These are phyloP conservation scores for Corynespora cassiicola DNA, from an alignment of 2,329 filamentous ascomycete species.

Conservation along the genomic window DNA sequence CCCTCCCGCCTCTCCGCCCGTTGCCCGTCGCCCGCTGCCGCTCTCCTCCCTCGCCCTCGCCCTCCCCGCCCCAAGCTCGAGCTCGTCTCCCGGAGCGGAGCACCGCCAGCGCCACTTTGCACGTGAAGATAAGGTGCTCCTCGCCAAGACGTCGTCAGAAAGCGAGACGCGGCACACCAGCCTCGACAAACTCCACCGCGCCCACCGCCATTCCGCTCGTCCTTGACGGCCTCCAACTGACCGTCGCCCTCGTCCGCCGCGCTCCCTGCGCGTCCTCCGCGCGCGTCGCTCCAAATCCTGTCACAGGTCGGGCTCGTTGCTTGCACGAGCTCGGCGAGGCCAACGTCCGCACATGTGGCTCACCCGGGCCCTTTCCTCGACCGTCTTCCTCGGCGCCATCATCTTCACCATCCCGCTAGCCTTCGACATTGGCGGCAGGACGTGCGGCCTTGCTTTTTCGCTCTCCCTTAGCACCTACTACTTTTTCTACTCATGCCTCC, in stretches of 20 bases:
- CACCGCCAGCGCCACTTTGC: conserved; percentile 22
- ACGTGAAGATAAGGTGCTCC: conserved; percentile 41
- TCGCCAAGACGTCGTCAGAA: conserved; percentile 31
- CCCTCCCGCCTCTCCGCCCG: conserved; percentile 5
- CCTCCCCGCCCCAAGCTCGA: conserved; percentile 11
- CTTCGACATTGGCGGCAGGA: conserved; percentile 96
- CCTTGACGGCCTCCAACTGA: conserved; percentile 18
- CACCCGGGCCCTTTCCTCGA: conserved; percentile 78
- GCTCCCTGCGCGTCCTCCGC: conserved; percentile 38
- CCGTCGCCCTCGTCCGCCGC: conserved; percentile 23
- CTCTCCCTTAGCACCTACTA: conserved; percentile 89
- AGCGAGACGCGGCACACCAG: conserved; percentile 21
- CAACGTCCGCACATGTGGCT: conserved; percentile 75
- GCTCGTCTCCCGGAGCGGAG: conserved; percentile 13
- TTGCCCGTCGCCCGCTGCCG: conserved; percentile 3
- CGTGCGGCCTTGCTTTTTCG: conserved; percentile 93
- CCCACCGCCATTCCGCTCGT: conserved; percentile 15
- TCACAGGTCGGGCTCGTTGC: conserved; percentile 48
- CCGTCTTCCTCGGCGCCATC: conserved; percentile 87
- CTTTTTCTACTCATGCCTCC: conserved; percentile 82
- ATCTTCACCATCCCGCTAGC: conserved; percentile 95
- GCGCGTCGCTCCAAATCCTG: conserved; percentile 26
- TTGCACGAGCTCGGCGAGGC: conserved; percentile 55
- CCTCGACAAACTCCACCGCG: conserved; percentile 21
- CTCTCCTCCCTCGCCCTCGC: conserved; percentile 5